Evolutionary conservation across 2,329 filamentous ascomycete species (phyloP).

Genomic region (Hypomyces rosellus): DNA sequence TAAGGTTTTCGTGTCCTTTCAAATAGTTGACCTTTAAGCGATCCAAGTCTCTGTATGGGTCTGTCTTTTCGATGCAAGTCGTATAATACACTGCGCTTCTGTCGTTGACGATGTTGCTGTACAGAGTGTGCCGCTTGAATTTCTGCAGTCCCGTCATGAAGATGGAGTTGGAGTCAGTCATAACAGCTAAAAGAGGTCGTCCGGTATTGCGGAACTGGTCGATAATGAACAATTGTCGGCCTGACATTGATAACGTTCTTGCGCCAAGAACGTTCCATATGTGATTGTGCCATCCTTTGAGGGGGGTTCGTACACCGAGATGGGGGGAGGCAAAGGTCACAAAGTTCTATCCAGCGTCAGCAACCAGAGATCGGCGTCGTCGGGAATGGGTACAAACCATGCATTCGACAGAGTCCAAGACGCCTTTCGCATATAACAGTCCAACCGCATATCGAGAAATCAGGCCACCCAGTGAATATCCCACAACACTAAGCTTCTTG

Average conservation of each 20-base stretch:
- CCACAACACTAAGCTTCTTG: constrained; percentile 76
- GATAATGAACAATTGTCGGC: constrained; percentile 79
- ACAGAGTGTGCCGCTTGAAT: constrained; percentile 73
- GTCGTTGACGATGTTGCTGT: constrained; percentile 85
- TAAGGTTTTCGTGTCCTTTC: constrained; percentile 64
- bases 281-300: constrained; percentile 58
- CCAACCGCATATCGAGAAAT: constrained; percentile 83
- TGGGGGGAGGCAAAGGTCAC: constrained; percentile 86
- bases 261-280: constrained; percentile 82
- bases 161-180: constrained; percentile 77
- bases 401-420: constrained; percentile 73
- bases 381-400: constrained; percentile 43
- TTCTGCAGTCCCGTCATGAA: constrained; percentile 73
- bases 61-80: constrained; percentile 66
- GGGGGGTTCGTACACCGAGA: constrained; percentile 66
- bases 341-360: constrained; percentile 58
- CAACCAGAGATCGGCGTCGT: not conserved
- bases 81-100: constrained; percentile 78
- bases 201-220: constrained; percentile 79
- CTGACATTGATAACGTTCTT: constrained; percentile 73
- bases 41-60: constrained; percentile 67
- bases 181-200: constrained; percentile 70
- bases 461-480: constrained; percentile 84
- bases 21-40: constrained; percentile 67
- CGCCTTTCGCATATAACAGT: constrained; percentile 71